phyloP scores from a whole-genome alignment of 768 basidiomycete genomes.

The Mycena vulgaris region DNA sequence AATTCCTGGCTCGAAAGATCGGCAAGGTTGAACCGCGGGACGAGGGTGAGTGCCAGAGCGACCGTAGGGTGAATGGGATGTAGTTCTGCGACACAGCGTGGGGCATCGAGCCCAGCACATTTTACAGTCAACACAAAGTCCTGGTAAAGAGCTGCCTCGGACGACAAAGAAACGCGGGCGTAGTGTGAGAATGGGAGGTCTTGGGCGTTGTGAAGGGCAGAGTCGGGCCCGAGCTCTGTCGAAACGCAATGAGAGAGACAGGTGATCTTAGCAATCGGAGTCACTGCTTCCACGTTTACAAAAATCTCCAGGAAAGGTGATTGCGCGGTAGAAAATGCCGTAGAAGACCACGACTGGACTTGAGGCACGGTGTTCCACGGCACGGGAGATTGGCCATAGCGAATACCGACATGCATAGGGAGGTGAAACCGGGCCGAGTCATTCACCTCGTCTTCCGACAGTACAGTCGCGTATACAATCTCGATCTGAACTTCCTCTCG shows the following conservation, averaged over 20 bases:
- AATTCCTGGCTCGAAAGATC: constrained; percentile 58
- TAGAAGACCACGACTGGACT: not conserved
- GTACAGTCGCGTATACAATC: constrained; percentile 31
- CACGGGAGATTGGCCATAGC: constrained; percentile 37
- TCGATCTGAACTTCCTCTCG: constrained; percentile 34
- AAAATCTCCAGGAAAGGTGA: constrained; percentile 25
- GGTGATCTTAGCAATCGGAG: constrained; percentile 29
- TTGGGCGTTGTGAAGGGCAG: constrained; percentile 23
- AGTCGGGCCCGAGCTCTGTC: constrained; percentile 38
- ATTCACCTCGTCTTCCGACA: constrained; percentile 24
- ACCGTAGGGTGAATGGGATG: constrained; percentile 39
- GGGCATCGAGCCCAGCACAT: constrained; percentile 25
- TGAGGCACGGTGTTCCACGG: too few species aligned
- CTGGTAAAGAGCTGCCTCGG: constrained; percentile 47
- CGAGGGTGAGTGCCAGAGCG: constrained; percentile 57
- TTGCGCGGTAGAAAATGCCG: not conserved
- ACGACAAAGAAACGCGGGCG: constrained; percentile 30
- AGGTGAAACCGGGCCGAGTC: constrained; percentile 31
- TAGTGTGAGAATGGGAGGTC: constrained; percentile 28
- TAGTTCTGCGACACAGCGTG: constrained; percentile 25
- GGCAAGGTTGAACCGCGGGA: constrained; percentile 55
- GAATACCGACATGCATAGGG: constrained; percentile 28
- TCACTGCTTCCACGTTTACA: constrained; percentile 28
- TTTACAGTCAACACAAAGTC: constrained; percentile 64
- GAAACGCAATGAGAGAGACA: constrained; percentile 30